Conservation (phyloP, 805 yeast genomes). For the Wickerhamiella sorbophila region DNA sequence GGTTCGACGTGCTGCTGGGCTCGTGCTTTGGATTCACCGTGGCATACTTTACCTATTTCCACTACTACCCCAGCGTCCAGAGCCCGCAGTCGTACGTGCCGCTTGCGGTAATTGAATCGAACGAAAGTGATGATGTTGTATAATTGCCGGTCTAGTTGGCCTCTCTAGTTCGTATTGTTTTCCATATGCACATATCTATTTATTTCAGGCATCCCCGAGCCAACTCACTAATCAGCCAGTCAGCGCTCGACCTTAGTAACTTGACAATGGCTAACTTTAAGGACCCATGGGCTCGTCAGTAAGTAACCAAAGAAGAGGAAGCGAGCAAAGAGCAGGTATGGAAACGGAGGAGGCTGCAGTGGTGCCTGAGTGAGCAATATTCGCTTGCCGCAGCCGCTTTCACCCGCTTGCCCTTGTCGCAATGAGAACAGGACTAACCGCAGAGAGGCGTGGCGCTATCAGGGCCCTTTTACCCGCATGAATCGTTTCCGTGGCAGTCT, state of each 20-base stretch:
- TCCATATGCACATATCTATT: too few species aligned
- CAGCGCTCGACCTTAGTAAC: background rate
- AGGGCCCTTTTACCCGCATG: slow-evolving; percentile 60
- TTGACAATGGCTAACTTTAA: slow-evolving; percentile 14
- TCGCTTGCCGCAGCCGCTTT: too few species aligned
- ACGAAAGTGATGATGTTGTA: background rate
- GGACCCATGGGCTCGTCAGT: slow-evolving; percentile 41
- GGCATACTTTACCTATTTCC: slow-evolving; percentile 44
- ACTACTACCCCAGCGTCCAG: slow-evolving; percentile 34
- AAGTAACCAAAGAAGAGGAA: slow-evolving; percentile 17
- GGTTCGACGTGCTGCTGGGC: slow-evolving; percentile 69
- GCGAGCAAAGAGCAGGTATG: too few species aligned
- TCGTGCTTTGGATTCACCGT: slow-evolving; percentile 45
- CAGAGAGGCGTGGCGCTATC: slow-evolving; percentile 77
- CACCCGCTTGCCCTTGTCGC: too few species aligned
- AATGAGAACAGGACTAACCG: slow-evolving; percentile 3
- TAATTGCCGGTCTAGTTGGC: background rate
- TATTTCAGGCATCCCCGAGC: background rate
- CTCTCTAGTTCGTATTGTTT: background rate
- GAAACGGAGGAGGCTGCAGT: background rate
- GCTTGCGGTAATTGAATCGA: background rate
- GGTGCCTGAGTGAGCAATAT: too few species aligned
- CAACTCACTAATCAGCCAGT: background rate
- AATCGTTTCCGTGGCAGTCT: slow-evolving; percentile 57
- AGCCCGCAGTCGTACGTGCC: slow-evolving; percentile 1